Evolutionary conservation across 306 rosid genomes (phyloP).

Genomic region (Trifolium fragiferum): DNA sequence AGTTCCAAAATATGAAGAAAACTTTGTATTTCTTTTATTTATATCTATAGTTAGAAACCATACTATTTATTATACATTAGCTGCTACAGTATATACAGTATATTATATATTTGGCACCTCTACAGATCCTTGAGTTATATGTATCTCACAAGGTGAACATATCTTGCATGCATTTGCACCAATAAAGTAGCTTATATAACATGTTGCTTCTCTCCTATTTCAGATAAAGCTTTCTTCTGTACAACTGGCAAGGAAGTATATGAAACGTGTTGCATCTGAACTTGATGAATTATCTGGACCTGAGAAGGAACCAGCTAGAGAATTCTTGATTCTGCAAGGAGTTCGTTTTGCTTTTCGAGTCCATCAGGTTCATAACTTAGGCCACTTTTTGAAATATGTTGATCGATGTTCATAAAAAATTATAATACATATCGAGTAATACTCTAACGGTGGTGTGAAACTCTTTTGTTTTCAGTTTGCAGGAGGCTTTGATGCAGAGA

Average conservation of each 20-base stretch:
- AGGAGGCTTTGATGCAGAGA: constrained; percentile 90
- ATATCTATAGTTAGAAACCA: no score
- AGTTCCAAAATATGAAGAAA: no score
- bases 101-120: not conserved
- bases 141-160: not conserved
- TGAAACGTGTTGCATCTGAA: constrained; percentile 89
- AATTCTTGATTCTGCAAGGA: constrained; percentile 82
- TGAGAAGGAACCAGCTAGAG: constrained; percentile 87
- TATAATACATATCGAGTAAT: not conserved
- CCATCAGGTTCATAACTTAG: constrained; percentile 63
- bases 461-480: constrained; percentile 71
- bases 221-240: constrained; percentile 96
- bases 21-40: no score
- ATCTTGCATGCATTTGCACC: not conserved
- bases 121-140: not conserved
- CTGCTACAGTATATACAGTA: no score
- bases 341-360: constrained; percentile 94
- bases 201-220: constrained; percentile 35
- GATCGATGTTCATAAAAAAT: not conserved
- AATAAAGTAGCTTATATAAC: constrained; percentile 13
- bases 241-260: constrained; percentile 85
- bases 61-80: no score
- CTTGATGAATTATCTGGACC: constrained; percentile 79
- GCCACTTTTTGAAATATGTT: not conserved
- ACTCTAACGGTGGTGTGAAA: constrained; percentile 32